Percentiles rank a stretch among this genome's conserved stretches.
These are phyloP conservation scores for Pseudopyricularia cyperi DNA, from an alignment of 2,329 filamentous ascomycete species.

Conservation along the genomic window DNA sequence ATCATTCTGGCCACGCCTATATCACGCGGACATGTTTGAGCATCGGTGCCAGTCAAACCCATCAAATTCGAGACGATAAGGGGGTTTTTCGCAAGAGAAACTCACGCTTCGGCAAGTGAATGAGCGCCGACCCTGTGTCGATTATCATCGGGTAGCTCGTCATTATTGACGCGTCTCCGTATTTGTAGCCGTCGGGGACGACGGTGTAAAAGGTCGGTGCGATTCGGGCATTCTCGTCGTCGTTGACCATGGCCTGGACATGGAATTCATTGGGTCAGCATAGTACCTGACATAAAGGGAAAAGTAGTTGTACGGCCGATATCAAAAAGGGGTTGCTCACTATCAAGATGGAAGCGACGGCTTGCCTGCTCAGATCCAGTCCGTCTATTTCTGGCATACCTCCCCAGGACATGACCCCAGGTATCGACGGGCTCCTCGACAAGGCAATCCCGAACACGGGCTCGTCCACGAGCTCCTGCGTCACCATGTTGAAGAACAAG, in stretches of 20 bases:
- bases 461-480: conserved; percentile 28
- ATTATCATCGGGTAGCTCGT: conserved; percentile 35
- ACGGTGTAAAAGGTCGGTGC: conserved; percentile 40
- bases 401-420: conserved; percentile 34
- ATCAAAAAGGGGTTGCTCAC: too few relatives aligned
- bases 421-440: conserved; percentile 28
- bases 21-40: not conserved
- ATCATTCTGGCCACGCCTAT: conserved; percentile 33
- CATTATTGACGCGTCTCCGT: conserved; percentile 25
- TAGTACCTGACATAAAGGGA: too few relatives aligned
- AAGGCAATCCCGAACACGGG: conserved; percentile 35
- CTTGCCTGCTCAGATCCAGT: conserved; percentile 13
- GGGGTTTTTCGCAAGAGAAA: too few relatives aligned
- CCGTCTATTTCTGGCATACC: conserved; percentile 25
- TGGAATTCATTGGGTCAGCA: too few relatives aligned
- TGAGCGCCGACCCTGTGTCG: conserved; percentile 38
- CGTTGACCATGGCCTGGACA: conserved; percentile 27
- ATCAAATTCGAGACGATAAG: not conserved
- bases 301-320: too few relatives aligned
- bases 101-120: conserved; percentile 34
- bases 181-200: conserved; percentile 33
- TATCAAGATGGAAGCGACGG: conserved; percentile 28
- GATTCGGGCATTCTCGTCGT: conserved; percentile 21
- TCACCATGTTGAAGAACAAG: conserved; percentile 33
- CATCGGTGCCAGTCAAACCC: not conserved